A percentile compares a stretch with the other conserved stretches of the same genome.
These are phyloP conservation scores for Lycium barbarum DNA, from an alignment of 257 asterid genomes.

Conservation along the genomic window DNA sequence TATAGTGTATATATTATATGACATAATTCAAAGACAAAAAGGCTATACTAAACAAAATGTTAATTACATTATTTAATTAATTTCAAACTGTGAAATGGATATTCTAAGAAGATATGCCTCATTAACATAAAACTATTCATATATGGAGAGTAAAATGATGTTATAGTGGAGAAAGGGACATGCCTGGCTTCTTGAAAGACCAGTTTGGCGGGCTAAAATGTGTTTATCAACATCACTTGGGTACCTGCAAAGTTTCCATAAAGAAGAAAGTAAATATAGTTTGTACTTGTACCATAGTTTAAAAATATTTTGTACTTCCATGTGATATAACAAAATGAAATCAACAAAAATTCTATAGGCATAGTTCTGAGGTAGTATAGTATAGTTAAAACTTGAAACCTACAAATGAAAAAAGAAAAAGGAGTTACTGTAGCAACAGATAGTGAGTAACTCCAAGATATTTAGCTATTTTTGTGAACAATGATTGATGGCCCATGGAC, in stretches of 20 bases:
- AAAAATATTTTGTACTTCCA: constrained; percentile 9
- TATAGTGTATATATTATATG: neutral
- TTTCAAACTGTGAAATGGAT: neutral
- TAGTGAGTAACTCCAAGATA: constrained; percentile 43
- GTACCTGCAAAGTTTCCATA: constrained; percentile 60
- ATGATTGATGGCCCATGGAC: constrained; percentile 47
- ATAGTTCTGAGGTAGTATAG: neutral
- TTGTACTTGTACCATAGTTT: constrained; percentile 17
- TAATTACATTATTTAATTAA: neutral
- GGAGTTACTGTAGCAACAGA: constrained; percentile 25
- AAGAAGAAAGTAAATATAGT: constrained; percentile 19
- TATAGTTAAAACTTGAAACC: neutral
- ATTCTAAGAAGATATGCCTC: constrained; percentile 43
- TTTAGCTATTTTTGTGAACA: constrained; percentile 37
- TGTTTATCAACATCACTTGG: constrained; percentile 99
- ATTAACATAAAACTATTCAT: constrained; percentile 38
- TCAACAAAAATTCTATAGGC: constrained; percentile 18
- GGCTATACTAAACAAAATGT: neutral
- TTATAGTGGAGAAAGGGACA: constrained; percentile 45
- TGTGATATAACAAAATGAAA: constrained; percentile 22
- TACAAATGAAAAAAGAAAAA: neutral
- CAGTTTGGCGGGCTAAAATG: constrained; percentile 94
- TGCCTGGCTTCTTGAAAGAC: constrained; percentile 98
- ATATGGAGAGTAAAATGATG: constrained; percentile 34
- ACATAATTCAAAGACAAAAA: neutral